These are phyloP conservation scores for Ceriops tagal DNA, from an alignment of 345 rosid genomes.

Conservation along the genomic window DNA sequence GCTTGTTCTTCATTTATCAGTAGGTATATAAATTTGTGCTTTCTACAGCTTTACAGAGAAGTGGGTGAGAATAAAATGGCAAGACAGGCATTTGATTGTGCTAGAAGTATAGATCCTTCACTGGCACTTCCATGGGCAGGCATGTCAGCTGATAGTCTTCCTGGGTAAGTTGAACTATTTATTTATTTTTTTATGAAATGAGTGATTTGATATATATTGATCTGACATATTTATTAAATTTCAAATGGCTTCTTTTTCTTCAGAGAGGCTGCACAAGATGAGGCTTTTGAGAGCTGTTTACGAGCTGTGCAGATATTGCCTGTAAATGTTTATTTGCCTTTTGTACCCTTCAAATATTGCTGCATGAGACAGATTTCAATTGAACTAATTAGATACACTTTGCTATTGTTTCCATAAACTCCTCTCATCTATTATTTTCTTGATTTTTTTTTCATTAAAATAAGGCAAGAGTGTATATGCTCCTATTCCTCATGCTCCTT, in stretches of 20 bases:
- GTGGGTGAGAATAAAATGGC: slow-evolving; percentile 62
- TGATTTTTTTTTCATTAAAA: too few species aligned
- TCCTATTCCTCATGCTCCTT: not conserved
- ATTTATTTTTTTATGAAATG: slow-evolving; percentile 10
- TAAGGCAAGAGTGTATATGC: not conserved
- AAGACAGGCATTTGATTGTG: slow-evolving; percentile 83
- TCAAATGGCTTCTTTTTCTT: slow-evolving; percentile 18
- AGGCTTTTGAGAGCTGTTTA: slow-evolving; percentile 89
- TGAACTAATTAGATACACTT: not conserved
- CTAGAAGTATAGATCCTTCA: slow-evolving; percentile 96
- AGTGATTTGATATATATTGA: slow-evolving; percentile 2
- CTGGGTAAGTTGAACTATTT: slow-evolving; percentile 45
- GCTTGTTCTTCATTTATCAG: not conserved
- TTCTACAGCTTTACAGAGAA: slow-evolving; percentile 69
- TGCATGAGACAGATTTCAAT: not conserved
- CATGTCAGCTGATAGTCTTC: slow-evolving; percentile 72
- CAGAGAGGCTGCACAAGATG: slow-evolving; percentile 62
- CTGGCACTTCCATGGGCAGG: slow-evolving; percentile 98
- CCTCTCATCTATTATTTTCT: too few species aligned
- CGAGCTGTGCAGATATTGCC: slow-evolving; percentile 86
- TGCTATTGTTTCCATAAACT: too few species aligned
- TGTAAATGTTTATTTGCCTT: slow-evolving; percentile 39
- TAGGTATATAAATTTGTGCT: slow-evolving; percentile 8
- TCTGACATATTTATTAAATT: slow-evolving; percentile 16
- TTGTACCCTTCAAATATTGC: slow-evolving; percentile 5